Conservation (phyloP, 1,284 basidiomycete species). For the Heliocybe sulcata region DNA sequence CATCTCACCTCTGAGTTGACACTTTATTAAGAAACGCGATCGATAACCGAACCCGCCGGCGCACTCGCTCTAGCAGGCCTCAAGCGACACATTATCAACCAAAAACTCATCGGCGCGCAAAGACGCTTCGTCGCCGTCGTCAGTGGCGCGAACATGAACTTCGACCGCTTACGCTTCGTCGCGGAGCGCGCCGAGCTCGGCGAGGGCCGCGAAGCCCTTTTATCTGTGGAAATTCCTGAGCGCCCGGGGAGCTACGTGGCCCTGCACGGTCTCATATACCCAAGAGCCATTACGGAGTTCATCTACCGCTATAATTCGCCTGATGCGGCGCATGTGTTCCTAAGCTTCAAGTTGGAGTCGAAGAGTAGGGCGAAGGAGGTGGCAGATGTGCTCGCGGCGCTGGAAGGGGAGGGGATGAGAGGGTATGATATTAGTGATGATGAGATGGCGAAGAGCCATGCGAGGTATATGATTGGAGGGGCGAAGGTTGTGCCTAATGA, state of each 20-base stretch:
- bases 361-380: slow-evolving; percentile 65
- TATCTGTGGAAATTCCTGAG: slow-evolving; percentile 93
- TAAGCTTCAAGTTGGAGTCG: slow-evolving; percentile 84
- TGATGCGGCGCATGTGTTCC: slow-evolving; percentile 75
- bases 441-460: slow-evolving; percentile 93
- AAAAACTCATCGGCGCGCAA: slow-evolving; percentile 75
- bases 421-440: slow-evolving; percentile 90
- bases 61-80: slow-evolving; percentile 90
- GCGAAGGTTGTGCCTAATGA: slow-evolving; percentile 74
- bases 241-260: slow-evolving; percentile 87
- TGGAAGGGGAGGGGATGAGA: slow-evolving; percentile 69
- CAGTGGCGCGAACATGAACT: slow-evolving; percentile 99
- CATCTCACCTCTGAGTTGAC: neutral
- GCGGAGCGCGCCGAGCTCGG: slow-evolving; percentile 97
- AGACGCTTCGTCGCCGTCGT: slow-evolving; percentile 90
- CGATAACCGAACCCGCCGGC: slow-evolving; percentile 95
- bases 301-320: slow-evolving; percentile 82
- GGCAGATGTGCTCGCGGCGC: slow-evolving; percentile 48
- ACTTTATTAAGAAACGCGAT: slow-evolving; percentile 71
- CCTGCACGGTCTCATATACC: slow-evolving; percentile 84
- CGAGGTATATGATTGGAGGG: slow-evolving; percentile 92
- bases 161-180: slow-evolving; percentile 92
- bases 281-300: slow-evolving; percentile 95
- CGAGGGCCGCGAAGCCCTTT: slow-evolving; percentile 88
- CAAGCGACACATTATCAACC: slow-evolving; percentile 82